Percentiles rank a stretch among this genome's conserved stretches.
Evolutionary conservation across 2,329 filamentous ascomycete genomes (phyloP).

Genomic region (Exophiala oligosperma): DNA sequence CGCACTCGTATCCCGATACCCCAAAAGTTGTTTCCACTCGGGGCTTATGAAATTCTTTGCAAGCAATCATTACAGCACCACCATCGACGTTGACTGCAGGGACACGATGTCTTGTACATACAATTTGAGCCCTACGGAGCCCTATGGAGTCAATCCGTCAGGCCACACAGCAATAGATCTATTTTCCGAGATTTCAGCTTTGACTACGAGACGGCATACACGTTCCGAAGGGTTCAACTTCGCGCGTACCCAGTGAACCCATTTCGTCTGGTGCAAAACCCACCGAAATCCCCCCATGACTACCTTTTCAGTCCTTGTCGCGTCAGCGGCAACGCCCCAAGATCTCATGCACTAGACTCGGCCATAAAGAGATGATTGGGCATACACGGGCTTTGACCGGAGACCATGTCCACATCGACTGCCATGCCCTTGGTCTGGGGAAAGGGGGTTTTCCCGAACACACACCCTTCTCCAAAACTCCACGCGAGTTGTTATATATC

Average conservation of each 20-base stretch:
- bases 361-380: background rate
- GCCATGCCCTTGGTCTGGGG: slow-evolving; percentile 10
- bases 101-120: too few relatives aligned
- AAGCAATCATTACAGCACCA: slow-evolving; percentile 2
- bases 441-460: slow-evolving; percentile 24
- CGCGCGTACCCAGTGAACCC: too few relatives aligned
- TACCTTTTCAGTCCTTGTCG: background rate
- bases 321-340: background rate
- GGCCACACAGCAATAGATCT: background rate
- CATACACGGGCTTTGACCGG: background rate
- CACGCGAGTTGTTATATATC: background rate
- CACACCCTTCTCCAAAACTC: background rate
- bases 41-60: slow-evolving; percentile 18
- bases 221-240: too few relatives aligned
- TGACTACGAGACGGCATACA: background rate
- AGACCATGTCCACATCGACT: too few relatives aligned
- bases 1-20: too few relatives aligned
- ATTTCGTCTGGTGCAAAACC: background rate
- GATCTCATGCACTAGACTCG: background rate
- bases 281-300: background rate
- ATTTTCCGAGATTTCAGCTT: too few relatives aligned
- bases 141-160: too few relatives aligned
- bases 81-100: background rate
- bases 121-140: background rate
- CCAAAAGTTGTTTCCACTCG: too few relatives aligned